These are phyloP conservation scores for Plasmodium inui DNA, from an alignment of 169 alveolate species.

Conservation along the genomic window DNA sequence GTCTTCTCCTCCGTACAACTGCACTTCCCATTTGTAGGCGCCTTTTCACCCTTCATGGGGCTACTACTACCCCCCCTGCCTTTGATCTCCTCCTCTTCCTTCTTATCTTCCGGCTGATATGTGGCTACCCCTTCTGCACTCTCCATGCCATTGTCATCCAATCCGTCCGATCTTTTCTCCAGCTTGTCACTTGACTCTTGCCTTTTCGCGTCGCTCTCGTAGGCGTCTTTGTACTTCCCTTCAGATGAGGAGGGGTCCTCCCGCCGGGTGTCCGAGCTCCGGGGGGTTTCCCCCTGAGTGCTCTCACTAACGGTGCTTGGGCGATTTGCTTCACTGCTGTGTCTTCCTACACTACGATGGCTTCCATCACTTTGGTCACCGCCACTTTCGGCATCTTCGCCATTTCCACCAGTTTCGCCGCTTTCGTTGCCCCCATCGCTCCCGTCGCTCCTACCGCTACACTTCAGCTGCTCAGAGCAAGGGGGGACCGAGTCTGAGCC, in stretches of 20 bases:
- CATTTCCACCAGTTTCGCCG: not conserved
- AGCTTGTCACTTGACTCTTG: not conserved
- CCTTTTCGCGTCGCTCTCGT: not conserved
- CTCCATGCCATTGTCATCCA: not conserved
- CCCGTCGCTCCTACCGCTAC: not conserved
- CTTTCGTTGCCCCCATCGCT: not conserved
- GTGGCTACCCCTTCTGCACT: not conserved
- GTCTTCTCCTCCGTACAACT: not conserved
- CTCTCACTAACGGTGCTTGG: not conserved
- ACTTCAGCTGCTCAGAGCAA: not conserved
- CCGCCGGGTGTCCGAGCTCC: not conserved
- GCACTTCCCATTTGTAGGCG: conserved; percentile 2
- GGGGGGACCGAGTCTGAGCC: conserved; percentile 40
- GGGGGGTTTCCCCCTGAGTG: conserved; percentile 4
- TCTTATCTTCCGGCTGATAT: not conserved
- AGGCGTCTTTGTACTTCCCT: conserved; percentile 18
- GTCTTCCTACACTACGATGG: not conserved
- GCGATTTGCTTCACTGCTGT: not conserved
- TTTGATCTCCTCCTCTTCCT: not conserved
- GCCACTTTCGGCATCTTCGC: not conserved
- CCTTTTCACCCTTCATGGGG: not conserved
- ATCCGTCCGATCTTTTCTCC: conserved; percentile 24
- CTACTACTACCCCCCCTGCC: not conserved
- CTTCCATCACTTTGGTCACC: not conserved
- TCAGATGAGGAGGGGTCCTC: not conserved